Percentiles rank a stretch among this genome's conserved stretches.
Conservation (phyloP, 345 rosid genomes). For the Pelargonium nanum region DNA sequence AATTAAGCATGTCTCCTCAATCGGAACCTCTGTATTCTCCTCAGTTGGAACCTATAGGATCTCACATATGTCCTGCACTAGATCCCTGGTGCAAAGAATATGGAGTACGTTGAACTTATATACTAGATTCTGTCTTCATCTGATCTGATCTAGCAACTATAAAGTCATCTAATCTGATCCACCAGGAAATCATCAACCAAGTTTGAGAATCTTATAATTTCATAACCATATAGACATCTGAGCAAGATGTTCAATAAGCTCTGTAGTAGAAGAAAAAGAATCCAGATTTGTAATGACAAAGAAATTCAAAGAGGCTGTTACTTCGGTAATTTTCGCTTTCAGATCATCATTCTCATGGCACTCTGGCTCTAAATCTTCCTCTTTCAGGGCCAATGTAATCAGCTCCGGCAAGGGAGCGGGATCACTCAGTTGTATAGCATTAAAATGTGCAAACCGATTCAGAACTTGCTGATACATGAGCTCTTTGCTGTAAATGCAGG, state of each 20-base stretch:
- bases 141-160: neutral
- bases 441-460: constrained; percentile 78
- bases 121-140: neutral
- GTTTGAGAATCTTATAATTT: neutral
- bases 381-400: constrained; percentile 75
- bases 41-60: neutral
- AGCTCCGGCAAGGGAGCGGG: constrained; percentile 67
- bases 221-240: neutral
- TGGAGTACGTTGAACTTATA: neutral
- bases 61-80: neutral
- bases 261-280: neutral
- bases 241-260: neutral
- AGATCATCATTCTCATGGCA: constrained; percentile 53
- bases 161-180: neutral
- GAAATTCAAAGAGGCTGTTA: constrained; percentile 14
- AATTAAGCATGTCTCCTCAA: no score
- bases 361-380: constrained; percentile 66
- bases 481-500: constrained; percentile 63
- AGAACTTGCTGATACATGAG: constrained; percentile 94
- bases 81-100: neutral
- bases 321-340: constrained; percentile 79
- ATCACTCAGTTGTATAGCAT: constrained; percentile 75
- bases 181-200: neutral
- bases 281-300: neutral
- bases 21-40: no score